A percentile compares a stretch with the other conserved stretches of the same genome.
phyloP scores from a whole-genome alignment of 2,329 filamentous ascomycete species.

The Aspergillus pseudonomiae region DNA sequence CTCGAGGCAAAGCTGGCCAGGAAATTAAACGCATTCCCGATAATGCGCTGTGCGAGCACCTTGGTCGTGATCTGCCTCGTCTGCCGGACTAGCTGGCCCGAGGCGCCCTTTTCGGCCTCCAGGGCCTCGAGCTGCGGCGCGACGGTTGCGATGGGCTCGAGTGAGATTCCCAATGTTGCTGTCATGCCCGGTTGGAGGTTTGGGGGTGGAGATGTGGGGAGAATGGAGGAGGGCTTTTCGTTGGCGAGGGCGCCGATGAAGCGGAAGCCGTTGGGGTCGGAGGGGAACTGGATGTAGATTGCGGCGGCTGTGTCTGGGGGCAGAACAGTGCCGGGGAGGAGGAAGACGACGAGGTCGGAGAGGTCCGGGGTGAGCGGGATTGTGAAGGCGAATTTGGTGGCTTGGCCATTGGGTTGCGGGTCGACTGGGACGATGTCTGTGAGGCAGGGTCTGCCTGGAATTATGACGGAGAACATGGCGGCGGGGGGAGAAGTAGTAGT shows the following conservation, averaged over 20 bases:
- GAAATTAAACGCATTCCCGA: constrained; percentile 97
- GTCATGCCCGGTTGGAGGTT: constrained; percentile 40
- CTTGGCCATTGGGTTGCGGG: constrained; percentile 56
- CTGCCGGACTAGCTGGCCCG: constrained; percentile 29
- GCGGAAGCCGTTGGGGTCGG: constrained; percentile 67
- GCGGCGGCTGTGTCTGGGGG: constrained; percentile 79
- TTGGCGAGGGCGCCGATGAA: constrained; percentile 88
- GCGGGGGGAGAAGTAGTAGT: neutral
- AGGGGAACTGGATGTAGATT: constrained; percentile 82
- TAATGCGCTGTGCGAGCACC: constrained; percentile 86
- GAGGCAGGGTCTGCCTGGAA: constrained; percentile 63
- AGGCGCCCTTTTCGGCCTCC: constrained; percentile 31
- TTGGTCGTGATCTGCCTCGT: constrained; percentile 62
- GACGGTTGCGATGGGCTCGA: constrained; percentile 77
- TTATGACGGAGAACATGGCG: constrained; percentile 63
- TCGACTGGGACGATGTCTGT: constrained; percentile 56
- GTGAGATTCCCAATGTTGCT: constrained; percentile 78
- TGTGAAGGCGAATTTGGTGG: constrained; percentile 66
- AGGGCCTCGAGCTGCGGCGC: constrained; percentile 68
- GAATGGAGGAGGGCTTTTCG: constrained; percentile 89
- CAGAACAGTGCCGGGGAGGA: constrained; percentile 75
- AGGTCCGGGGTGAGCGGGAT: constrained; percentile 66
- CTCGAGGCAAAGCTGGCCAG: constrained; percentile 80
- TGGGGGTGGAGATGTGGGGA: constrained; percentile 63
- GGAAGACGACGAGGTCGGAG: constrained; percentile 82